Base-by-base conservation (phyloP, 176 grass and related monocot genomes). In the Musa itinerans region DNA sequence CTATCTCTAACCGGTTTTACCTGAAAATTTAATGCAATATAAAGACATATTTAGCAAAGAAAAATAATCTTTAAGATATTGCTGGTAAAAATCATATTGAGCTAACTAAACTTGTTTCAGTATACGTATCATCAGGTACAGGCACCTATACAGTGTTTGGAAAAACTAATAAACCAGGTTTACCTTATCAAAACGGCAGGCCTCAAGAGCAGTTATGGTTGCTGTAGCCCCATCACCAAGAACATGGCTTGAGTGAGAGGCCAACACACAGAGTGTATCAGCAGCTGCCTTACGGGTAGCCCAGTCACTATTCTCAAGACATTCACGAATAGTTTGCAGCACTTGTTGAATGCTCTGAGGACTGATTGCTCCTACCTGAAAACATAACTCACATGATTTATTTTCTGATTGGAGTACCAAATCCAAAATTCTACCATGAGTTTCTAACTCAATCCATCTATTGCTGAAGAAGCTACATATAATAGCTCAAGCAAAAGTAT, bases 131-230 rank as follows among this genome's bases (percentile, higher is more conserved):
- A 43, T n/a, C 16, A 61, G 57, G 7, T 61, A 61, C 57, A 61
- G 57, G 57, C 4, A 17, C 16, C 57, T 61, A 61, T 19, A 19
- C n/a, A 19, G 57, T 21, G 57, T 61, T n/a, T 15, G 57, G 34
- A 68, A 10, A 68, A 27, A 48, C 9, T 15, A 29, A 68, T 25
- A 68, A 13, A 27, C 9, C 13, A 78, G 63, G 10, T 65, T 80
- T 83, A 99, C 95, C 95, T 99, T 99, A 78, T 99, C 95, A 87
- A 99, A 99, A 80, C 95, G 95, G 66, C 95, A 94, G 63, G 86
- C 86, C 74, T 99, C 95, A 0, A 99, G 90, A 74, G 84, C 85
- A 74, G 86, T 74, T 65, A 99, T 85, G 11, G 88, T 99, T 54
- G 88, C 79, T 76, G 86, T 78, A 5, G 77, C 75, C 29, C 86